Evolutionary conservation across 352 stramenopile genomes (phyloP), one percentile per base, ranked within the genome.

Genomic region (Aphanomyces astaci): DNA sequence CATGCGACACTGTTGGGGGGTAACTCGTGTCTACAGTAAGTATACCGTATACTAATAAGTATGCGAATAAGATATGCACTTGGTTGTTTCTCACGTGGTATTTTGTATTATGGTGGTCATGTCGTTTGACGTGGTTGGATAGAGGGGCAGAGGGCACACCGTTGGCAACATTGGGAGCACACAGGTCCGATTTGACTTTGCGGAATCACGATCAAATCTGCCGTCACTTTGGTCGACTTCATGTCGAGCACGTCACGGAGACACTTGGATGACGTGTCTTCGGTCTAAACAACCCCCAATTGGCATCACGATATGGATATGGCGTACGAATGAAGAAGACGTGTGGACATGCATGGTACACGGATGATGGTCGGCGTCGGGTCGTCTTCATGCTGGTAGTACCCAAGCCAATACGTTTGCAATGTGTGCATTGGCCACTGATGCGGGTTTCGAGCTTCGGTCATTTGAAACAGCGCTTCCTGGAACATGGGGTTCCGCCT

Each of bases 331-430:
- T n/a, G n/a, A n/a, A n/a, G n/a, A n/a, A n/a, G n/a, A n/a, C n/a
- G n/a, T n/a, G n/a, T n/a, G n/a, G n/a, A n/a, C n/a, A 51, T 17
- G n/a, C 15, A 39, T 25, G 22, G 40, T 46, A 88, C 79, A 11
- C 74, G 66, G 52, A 90, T 78, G 25, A 84, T 71, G 10, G 62
- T 72, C 0, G 82, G 84, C 0, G 82, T 30, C 11, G 17, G 48
- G 31, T 86, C 72, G 49, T 77, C 73, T 22, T 77, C 53, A 54
- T 86, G 74, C 0, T 66, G 63, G 52, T 86, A 90, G 59, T 81
- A 82, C 4, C 82, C 80, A 49, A 91, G 88, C 80, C 82, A 88
- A 63, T 93, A 93, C 4, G 82, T 91, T 59, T 90, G 82, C 64
- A 86, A 70, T 40, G 80, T 73, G 49, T 79, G 89, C 4, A 73